Conservation (phyloP, 371 early-diverging fungal species). For the Haplosporangium sp. region DNA sequence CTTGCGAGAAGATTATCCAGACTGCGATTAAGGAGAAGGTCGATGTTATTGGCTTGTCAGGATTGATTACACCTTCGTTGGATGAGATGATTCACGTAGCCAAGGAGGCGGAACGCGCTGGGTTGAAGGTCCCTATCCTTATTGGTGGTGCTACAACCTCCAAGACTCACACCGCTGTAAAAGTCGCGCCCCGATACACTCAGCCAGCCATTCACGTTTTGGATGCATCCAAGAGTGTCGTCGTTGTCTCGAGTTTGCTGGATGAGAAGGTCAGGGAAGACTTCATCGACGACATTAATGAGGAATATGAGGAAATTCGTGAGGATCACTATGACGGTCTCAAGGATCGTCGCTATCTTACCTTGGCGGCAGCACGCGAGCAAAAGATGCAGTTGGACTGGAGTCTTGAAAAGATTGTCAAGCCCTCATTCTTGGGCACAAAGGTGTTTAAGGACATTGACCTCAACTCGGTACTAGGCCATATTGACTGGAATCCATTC, state of each 20-base stretch:
- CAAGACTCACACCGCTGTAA: slow-evolving; percentile 96
- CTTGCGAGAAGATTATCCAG: slow-evolving; percentile 89
- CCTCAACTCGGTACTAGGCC: slow-evolving; percentile 74
- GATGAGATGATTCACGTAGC: slow-evolving; percentile 97
- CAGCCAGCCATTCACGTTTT: slow-evolving; percentile 79
- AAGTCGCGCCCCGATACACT: slow-evolving; percentile 89
- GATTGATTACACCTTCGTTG: slow-evolving; percentile 93
- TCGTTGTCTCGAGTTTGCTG: slow-evolving; percentile 84
- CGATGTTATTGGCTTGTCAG: slow-evolving; percentile 90
- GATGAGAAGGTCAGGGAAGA: slow-evolving; percentile 83
- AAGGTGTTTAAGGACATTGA: slow-evolving; percentile 82
- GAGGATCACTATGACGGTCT: slow-evolving; percentile 94
- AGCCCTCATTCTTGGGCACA: slow-evolving; percentile 85
- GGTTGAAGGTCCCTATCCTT: slow-evolving; percentile 89
- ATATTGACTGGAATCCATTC: slow-evolving; percentile 97
- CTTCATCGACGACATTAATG: slow-evolving; percentile 85
- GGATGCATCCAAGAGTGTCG: slow-evolving; percentile 86
- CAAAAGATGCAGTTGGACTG: slow-evolving; percentile 77
- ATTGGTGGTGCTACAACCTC: slow-evolving; percentile 96
- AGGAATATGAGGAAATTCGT: slow-evolving; percentile 93
- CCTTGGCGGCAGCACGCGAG: slow-evolving; percentile 75
- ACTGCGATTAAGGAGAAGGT: slow-evolving; percentile 89
- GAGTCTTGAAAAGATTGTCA: slow-evolving; percentile 70
- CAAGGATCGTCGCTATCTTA: slow-evolving; percentile 82
- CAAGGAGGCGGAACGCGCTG: slow-evolving; percentile 88